Evolutionary conservation across 1,284 basidiomycete species (phyloP), one percentile per base, ranked within the genome.

Genomic region (Ustilago shanxiensis): DNA sequence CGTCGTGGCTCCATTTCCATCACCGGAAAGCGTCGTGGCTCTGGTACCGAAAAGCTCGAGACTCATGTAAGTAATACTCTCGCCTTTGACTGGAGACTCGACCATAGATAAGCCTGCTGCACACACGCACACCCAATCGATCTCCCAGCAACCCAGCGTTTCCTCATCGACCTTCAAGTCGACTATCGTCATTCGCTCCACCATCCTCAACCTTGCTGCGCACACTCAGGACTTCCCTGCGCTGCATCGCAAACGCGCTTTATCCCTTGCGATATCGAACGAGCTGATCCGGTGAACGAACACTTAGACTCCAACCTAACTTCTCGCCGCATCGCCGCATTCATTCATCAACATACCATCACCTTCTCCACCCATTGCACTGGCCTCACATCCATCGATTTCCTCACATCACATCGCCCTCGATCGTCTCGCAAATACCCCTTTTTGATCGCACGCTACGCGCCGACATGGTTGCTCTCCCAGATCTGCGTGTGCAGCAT

Each of bases 1-100:
- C 73, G 75, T 28, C 60, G 75, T 7, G 75, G 75, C 60, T 77
- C 75, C 53, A 63, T 72, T 64, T 77, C 74, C 24, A 49, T 77
- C 57, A 59, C 63, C 18, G 44, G 75, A 20, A 77, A 70, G 26
- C 60, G 82, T 58, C 72, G 82, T 22, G 82, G 82, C 44, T 79
- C 77, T 24, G 82, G 80, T 33, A 74, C 79, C 26, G 82, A 83
- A 52, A 81, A 79, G 67, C 66, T 74, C 56, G 80, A 81, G 29
- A 53, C 56, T 4, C 80, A 81, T 59, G 81, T 83, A 61, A 79
- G 81, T 79, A 2, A 31, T 8, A 11, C 35, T 31, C 24, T 20
- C 31, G 5, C 14, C 50, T 29, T 37, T 47, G 6, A 26, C 22
- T 44, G 3, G 13, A 9, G 3, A 9, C 11, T 50, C 31, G 29